These are phyloP conservation scores for Gynochthodes officinalis DNA, from an alignment of 257 asterid genomes.

Conservation along the genomic window DNA sequence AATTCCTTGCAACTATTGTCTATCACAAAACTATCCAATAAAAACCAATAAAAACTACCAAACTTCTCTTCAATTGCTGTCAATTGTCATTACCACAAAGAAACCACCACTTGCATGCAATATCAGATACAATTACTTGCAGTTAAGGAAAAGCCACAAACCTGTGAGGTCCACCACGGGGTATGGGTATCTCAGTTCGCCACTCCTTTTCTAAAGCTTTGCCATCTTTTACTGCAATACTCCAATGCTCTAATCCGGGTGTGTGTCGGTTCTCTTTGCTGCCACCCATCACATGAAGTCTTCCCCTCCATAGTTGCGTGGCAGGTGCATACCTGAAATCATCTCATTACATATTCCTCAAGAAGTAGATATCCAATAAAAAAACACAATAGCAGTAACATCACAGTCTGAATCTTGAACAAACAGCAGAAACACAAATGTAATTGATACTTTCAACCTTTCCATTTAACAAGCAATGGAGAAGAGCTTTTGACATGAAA, in stretches of 20 bases:
- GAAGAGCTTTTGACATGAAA: not conserved
- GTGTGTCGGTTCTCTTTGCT: constrained; percentile 85
- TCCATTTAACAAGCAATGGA: not conserved
- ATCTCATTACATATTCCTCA: constrained; percentile 20
- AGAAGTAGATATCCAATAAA: constrained; percentile 1
- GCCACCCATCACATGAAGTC: constrained; percentile 97
- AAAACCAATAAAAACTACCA: not conserved
- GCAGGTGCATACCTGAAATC: constrained; percentile 88
- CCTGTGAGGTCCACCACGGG: constrained; percentile 99
- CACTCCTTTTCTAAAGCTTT: constrained; percentile 77
- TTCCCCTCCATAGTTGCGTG: constrained; percentile 89
- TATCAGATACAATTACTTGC: not conserved
- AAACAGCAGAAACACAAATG: not conserved
- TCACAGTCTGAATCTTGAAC: not conserved
- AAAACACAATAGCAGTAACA: not conserved
- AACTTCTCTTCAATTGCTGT: not conserved
- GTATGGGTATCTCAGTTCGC: constrained; percentile 75
- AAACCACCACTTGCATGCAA: not conserved
- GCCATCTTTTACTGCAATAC: constrained; percentile 82
- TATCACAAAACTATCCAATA: not conserved
- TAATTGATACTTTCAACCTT: not conserved
- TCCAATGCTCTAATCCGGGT: constrained; percentile 82
- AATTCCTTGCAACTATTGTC: not conserved
- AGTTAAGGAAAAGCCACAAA: constrained; percentile 24
- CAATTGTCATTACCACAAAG: not conserved